A percentile compares a stretch with the other conserved stretches of the same genome.
Conservation (phyloP, 2,329 filamentous ascomycete genomes). For the Orbilia brochopaga region DNA sequence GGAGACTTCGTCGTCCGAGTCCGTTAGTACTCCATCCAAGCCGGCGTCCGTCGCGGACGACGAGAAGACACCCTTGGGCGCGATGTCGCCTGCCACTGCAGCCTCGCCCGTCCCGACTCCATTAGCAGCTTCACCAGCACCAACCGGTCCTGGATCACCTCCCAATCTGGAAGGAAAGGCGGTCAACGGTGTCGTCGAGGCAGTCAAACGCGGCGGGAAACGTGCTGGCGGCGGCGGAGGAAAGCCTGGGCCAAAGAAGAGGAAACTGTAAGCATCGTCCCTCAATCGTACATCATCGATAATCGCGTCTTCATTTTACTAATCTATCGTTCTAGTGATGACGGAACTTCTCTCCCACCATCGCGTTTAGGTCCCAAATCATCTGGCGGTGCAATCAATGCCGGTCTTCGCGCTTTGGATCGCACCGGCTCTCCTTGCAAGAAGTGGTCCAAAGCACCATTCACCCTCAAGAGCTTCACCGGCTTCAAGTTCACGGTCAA, state of each 20-base stretch:
- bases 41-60: conserved; percentile 59
- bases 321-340: conserved; percentile 58
- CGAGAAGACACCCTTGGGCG: conserved; percentile 59
- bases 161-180: conserved; percentile 59
- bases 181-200: conserved; percentile 65
- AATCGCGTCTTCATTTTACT: conserved; percentile 23
- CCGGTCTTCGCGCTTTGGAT: conserved; percentile 90
- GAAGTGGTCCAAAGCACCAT: conserved; percentile 40
- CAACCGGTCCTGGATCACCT: conserved; percentile 41
- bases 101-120: conserved; percentile 57
- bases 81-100: conserved; percentile 58
- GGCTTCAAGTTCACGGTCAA: conserved; percentile 42
- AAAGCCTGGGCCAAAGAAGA: conserved; percentile 96
- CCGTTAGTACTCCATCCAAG: conserved; percentile 60
- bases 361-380: conserved; percentile 92
- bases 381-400: conserved; percentile 96
- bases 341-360: conserved; percentile 61
- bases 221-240: conserved; percentile 65
- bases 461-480: conserved; percentile 44
- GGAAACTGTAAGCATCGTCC: conserved; percentile 75
- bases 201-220: conserved; percentile 66
- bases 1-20: conserved; percentile 55
- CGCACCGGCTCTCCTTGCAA: conserved; percentile 89
- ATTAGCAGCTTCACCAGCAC: conserved; percentile 41
- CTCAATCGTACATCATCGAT: neutral